Evolutionary conservation across 106 monocot species (phyloP), one percentile per base, ranked within the genome.

Genomic region (Dactylorhiza incarnata): DNA sequence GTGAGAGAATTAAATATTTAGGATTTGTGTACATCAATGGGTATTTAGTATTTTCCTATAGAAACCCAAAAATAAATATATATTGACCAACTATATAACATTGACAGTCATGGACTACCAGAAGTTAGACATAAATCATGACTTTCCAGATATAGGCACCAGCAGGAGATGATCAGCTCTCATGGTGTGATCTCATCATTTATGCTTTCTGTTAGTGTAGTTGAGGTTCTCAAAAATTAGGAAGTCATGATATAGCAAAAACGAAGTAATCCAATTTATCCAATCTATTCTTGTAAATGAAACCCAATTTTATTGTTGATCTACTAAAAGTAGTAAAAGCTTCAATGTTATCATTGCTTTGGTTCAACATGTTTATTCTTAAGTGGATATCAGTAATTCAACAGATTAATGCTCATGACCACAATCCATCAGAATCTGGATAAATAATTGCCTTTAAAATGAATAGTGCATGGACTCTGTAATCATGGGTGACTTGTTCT

Each of bases 321-420:
- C 65, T 65, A 65, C 65, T 26, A 65, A 65, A 20, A 65, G 65
- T 5, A 65, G 24, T 26, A 65, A 52, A 50, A 52, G 51, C 51
- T 6, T 11, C 26, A 65, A 65, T 11, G 29, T 19, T 65, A 65
- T 23, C 65, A 65, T 24, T 20, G 5, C 12, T 65, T 26, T 65
- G 26, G 10, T 65, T 65, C 11, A 65, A 3, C 7, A 65, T 65
- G 65, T 29, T 12, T 26, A 65, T 11, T 65, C 14, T 5, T n/a
- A 65, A 11, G 14, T 65, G 65, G 29, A 14, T 11, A 26, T 65
- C 13, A 65, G 24, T 7, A 8, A 65, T 63, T 63, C 14, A 63
- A 24, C 25, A 24, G 11, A 59, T 3, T 65, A 29, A 13, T 65
- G 29, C 29, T 9, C 2, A 29, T 13, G 12, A 65, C 1, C 58